A percentile compares a stretch with the other conserved stretches of the same genome.
Evolutionary conservation across 106 monocot species (phyloP).

Genomic region (Agapanthus africanus): DNA sequence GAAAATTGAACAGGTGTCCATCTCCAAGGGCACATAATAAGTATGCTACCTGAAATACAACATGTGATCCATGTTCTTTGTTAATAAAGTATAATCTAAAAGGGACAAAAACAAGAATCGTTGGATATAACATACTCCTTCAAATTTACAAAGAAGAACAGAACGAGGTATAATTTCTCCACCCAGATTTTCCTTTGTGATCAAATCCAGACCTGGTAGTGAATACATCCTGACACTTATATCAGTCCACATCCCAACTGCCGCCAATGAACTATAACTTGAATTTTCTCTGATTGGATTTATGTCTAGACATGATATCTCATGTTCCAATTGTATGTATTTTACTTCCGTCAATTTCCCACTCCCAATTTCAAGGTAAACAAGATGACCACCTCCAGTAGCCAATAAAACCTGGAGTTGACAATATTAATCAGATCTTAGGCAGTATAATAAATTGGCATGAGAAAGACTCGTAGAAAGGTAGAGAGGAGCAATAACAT

Average conservation of each 20-base stretch:
- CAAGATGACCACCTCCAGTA: slow-evolving; percentile 91
- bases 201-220: slow-evolving; percentile 64
- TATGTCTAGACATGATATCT: slow-evolving; percentile 94
- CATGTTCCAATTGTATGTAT: slow-evolving; percentile 78
- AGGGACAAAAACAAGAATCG: not conserved
- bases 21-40: slow-evolving; percentile 98
- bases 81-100: not conserved
- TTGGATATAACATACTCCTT: slow-evolving; percentile 59
- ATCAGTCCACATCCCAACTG: slow-evolving; percentile 99
- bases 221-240: slow-evolving; percentile 90
- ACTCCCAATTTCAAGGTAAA: slow-evolving; percentile 79
- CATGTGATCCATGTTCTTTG: not conserved
- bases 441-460: not conserved
- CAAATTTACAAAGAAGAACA: slow-evolving; percentile 84
- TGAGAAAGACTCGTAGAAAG: not conserved
- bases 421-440: slow-evolving; percentile 1
- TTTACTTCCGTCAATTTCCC: slow-evolving; percentile 75
- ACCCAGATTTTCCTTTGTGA: slow-evolving; percentile 76
- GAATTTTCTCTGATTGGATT: slow-evolving; percentile 82
- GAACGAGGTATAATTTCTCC: slow-evolving; percentile 98
- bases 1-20: slow-evolving; percentile 87
- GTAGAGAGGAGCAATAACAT: not conserved
- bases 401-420: slow-evolving; percentile 74
- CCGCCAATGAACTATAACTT: slow-evolving; percentile 57
- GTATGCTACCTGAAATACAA: slow-evolving; percentile 58